Percentiles rank a stretch among this genome's conserved stretches.
Evolutionary conservation across 495 filamentous ascomycete species (phyloP).

Genomic region (Achaetomiella virescens): DNA sequence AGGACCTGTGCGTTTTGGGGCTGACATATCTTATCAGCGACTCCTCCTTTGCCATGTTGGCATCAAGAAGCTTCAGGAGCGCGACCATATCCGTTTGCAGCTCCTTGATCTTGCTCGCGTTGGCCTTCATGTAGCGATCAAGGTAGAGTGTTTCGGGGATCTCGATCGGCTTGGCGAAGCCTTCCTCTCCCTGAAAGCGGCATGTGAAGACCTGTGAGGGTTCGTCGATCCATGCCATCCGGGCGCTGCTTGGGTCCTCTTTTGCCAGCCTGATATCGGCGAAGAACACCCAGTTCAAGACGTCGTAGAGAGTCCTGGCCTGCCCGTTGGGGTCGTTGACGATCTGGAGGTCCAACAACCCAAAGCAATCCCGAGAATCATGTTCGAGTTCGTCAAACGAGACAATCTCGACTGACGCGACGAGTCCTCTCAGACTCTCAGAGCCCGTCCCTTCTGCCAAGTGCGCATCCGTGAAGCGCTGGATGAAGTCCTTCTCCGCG

Average conservation of each 20-base stretch:
- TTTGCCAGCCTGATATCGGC: conserved; percentile 24
- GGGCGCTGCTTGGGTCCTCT: conserved; percentile 35
- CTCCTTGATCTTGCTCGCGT: conserved; percentile 43
- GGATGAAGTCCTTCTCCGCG: conserved; percentile 27
- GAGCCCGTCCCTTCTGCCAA: neutral
- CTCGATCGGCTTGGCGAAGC: conserved; percentile 45
- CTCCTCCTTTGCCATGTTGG: conserved; percentile 18
- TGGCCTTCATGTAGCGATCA: conserved; percentile 66
- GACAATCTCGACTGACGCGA: conserved; percentile 14
- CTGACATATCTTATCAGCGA: conserved; percentile 18
- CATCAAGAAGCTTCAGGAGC: conserved; percentile 22
- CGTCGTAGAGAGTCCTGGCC: conserved; percentile 60
- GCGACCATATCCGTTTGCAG: conserved; percentile 35
- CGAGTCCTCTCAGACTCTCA: neutral
- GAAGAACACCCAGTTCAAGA: conserved; percentile 65
- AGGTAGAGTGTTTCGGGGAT: conserved; percentile 68
- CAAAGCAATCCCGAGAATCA: conserved; percentile 27
- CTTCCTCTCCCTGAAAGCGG: conserved; percentile 44
- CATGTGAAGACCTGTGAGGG: conserved; percentile 65
- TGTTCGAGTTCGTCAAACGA: neutral
- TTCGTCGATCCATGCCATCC: conserved; percentile 45
- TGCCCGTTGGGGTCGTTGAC: conserved; percentile 20
- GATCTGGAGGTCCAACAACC: conserved; percentile 33
- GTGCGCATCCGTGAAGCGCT: conserved; percentile 1
- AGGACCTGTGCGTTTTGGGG: conserved; percentile 26